A percentile compares a stretch with the other conserved stretches of the same genome.
phyloP scores from a whole-genome alignment of 2,329 filamentous ascomycete species.

The Pseudonectria foliicola region DNA sequence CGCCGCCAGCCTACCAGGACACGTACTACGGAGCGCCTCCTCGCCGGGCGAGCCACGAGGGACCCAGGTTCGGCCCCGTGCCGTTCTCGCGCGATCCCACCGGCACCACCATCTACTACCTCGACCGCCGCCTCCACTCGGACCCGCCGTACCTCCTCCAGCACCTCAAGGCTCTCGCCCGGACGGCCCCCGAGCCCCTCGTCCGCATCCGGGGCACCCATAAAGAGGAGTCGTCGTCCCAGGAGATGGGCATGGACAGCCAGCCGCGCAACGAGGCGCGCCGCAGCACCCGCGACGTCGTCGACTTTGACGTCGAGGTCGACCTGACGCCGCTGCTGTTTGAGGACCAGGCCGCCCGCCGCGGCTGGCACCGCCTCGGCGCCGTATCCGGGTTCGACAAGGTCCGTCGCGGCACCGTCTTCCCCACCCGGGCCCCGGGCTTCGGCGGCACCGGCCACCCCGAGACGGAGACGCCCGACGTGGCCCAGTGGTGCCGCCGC shows the following conservation, averaged over 20 bases:
- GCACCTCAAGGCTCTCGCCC: slow-evolving; percentile 37
- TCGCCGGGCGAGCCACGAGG: slow-evolving; percentile 8
- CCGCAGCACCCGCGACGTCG: slow-evolving; percentile 38
- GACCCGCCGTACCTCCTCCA: slow-evolving; percentile 36
- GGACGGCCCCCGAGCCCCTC: slow-evolving; percentile 44
- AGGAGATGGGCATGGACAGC: no score
- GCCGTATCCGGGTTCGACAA: slow-evolving; percentile 53
- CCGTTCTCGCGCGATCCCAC: slow-evolving; percentile 25
- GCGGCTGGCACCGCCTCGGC: slow-evolving; percentile 37
- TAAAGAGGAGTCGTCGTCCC: slow-evolving; percentile 34
- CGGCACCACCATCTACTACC: slow-evolving; percentile 33
- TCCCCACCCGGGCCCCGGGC: slow-evolving; percentile 44
- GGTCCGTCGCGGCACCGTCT: slow-evolving; percentile 57
- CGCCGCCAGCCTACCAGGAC: slow-evolving; percentile 15
- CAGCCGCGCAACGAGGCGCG: slow-evolving; percentile 39
- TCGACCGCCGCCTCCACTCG: slow-evolving; percentile 38
- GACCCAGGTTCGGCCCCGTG: slow-evolving; percentile 15
- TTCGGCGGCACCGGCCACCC: slow-evolving; percentile 23
- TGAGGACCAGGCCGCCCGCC: slow-evolving; percentile 32
- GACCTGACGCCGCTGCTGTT: slow-evolving; percentile 54
- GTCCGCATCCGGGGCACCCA: slow-evolving; percentile 49
- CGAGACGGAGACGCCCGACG: slow-evolving; percentile 25
- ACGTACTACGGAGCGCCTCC: slow-evolving; percentile 11
- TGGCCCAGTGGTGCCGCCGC: slow-evolving; percentile 58
- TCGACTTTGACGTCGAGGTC: slow-evolving; percentile 53